Evolutionary conservation across 257 asterid genomes (phyloP).

Genomic region (Leptodermis oblonga): DNA sequence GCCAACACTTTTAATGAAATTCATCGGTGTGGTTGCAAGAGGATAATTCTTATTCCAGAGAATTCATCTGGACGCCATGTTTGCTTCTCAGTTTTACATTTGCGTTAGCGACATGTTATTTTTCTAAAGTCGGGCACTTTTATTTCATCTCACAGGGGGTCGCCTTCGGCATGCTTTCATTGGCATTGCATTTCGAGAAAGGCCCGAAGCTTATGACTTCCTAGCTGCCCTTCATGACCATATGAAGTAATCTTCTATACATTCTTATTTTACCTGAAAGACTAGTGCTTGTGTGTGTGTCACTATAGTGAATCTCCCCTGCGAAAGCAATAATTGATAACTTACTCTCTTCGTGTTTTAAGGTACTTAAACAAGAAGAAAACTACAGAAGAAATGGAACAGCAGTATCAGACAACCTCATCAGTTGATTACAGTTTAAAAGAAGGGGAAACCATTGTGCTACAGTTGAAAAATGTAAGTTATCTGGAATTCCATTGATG

Average conservation of each 20-base stretch:
- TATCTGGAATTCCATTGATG: background rate
- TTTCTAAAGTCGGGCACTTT: background rate
- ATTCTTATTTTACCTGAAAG: slow-evolving; percentile 4
- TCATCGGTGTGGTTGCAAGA: background rate
- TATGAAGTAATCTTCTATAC: slow-evolving; percentile 62
- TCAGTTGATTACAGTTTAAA: slow-evolving; percentile 89
- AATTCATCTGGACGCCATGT: too few species aligned
- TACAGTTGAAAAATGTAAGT: slow-evolving; percentile 74
- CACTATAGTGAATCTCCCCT: background rate
- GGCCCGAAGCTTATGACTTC: slow-evolving; percentile 95
- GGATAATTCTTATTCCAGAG: background rate
- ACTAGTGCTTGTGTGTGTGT: background rate
- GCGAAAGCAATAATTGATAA: background rate
- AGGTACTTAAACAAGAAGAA: slow-evolving; percentile 95
- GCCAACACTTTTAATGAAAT: background rate
- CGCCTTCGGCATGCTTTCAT: slow-evolving; percentile 97
- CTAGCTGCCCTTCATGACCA: slow-evolving; percentile 99
- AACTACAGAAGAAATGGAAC: slow-evolving; percentile 98
- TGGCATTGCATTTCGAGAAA: slow-evolving; percentile 97
- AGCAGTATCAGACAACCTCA: slow-evolving; percentile 69
- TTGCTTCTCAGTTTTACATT: background rate
- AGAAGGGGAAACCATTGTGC: slow-evolving; percentile 92
- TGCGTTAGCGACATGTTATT: background rate
- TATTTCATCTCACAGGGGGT: slow-evolving; percentile 48
- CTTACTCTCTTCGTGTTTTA: slow-evolving; percentile 17